Conservation (phyloP, 768 basidiomycete genomes). For the Auricularia auricula-judae region DNA sequence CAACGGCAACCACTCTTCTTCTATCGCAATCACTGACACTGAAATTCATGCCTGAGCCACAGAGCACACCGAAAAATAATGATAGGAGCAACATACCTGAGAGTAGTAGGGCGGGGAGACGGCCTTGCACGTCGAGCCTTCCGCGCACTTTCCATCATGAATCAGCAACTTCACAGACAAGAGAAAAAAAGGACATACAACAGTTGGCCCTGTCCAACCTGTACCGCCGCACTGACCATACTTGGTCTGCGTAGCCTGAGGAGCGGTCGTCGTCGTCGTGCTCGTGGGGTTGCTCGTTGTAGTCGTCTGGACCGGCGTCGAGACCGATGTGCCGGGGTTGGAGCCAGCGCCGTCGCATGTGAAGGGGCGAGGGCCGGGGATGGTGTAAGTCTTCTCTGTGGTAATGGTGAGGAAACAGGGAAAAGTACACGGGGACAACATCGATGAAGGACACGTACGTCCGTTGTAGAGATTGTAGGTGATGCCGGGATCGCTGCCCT, state of each 20-base stretch:
- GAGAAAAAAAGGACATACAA: background rate
- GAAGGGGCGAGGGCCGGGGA: conserved; percentile 21
- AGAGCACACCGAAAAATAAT: too few species aligned
- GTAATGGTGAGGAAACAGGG: background rate
- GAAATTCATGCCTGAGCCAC: too few species aligned
- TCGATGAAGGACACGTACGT: background rate
- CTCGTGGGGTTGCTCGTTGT: background rate
- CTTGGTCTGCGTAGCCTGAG: conserved; percentile 4
- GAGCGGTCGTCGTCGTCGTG: conserved; percentile 1
- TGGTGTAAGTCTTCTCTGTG: conserved; percentile 12
- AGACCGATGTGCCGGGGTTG: conserved; percentile 3
- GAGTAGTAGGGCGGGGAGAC: background rate
- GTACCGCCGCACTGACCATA: background rate
- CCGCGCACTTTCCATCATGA: background rate
- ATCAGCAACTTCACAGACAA: background rate
- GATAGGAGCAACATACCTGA: background rate
- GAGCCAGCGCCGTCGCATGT: conserved; percentile 13
- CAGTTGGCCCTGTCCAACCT: background rate
- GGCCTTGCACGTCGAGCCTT: background rate
- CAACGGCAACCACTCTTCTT: too few species aligned
- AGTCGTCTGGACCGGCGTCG: background rate
- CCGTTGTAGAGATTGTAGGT: conserved; percentile 20
- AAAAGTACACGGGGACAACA: too few species aligned
- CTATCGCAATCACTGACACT: too few species aligned
- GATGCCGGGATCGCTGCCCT: conserved; percentile 24